Evolutionary conservation across 148 eudicot species (phyloP).

Genomic region (Rheum nobile): DNA sequence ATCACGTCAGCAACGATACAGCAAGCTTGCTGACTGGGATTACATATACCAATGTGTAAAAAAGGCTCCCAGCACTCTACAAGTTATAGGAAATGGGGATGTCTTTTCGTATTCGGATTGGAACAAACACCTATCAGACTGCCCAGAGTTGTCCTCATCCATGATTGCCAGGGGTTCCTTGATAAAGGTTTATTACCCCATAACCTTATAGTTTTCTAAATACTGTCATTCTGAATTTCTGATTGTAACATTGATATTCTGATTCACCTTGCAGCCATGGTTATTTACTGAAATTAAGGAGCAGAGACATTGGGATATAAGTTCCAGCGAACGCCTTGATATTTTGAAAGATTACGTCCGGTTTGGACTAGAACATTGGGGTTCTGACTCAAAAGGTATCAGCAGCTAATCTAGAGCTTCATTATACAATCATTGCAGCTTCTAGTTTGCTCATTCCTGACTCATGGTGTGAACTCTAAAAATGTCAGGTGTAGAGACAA

Average conservation of each 20-base stretch:
- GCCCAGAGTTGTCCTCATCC: constrained; percentile 81
- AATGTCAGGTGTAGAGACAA: constrained; percentile 80
- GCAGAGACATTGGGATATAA: constrained; percentile 96
- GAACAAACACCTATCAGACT: constrained; percentile 67
- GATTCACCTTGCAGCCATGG: constrained; percentile 72
- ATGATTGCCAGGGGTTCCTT: constrained; percentile 98
- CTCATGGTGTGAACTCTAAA: neutral
- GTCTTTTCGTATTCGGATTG: constrained; percentile 80
- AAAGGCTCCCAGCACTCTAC: constrained; percentile 56
- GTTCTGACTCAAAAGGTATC: constrained; percentile 93
- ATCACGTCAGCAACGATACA: constrained; percentile 91
- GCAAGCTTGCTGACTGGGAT: constrained; percentile 95
- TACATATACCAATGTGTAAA: constrained; percentile 61
- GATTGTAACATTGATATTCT: neutral
- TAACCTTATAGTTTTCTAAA: neutral
- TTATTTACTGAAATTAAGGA: constrained; percentile 96
- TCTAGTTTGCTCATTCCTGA: neutral
- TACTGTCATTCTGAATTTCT: neutral
- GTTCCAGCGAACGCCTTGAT: constrained; percentile 69
- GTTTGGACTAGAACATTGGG: constrained; percentile 98
- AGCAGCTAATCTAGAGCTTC: neutral
- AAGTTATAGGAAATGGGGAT: constrained; percentile 92
- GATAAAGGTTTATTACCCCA: constrained; percentile 47
- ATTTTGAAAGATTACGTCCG: constrained; percentile 79
- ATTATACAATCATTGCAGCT: neutral